Base-by-base conservation (phyloP, 2,329 filamentous ascomycete genomes). In the Fusarium haematococcum region DNA sequence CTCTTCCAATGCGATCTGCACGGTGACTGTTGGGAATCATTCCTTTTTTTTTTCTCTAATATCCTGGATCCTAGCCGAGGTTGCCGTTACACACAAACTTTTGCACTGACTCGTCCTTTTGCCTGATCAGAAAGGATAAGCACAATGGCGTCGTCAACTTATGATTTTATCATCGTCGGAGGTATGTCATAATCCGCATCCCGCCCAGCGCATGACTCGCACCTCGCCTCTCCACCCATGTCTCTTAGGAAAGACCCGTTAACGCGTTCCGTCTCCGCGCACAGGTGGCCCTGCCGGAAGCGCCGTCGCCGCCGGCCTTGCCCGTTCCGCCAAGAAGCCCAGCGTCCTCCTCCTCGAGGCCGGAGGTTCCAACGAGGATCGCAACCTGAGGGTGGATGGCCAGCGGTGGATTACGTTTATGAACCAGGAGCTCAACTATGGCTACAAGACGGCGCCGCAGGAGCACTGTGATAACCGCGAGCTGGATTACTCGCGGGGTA, bases 331-430 rank as follows among this genome's bases (percentile, higher is more conserved):
- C 0, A 83, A 84, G 39, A 83, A 81, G 10, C 91, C 90, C 0
- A 84, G 79, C 0, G 86, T 93, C 2, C 85, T 92, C 2, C 84
- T 93, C 1, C 80, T 93, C 3, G 91, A 93, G 80, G 91, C 90
- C 2, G 91, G 91, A 13, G 81, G 84, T 2, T 58, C 74, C 9
- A 88, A 90, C 57, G 84, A 86, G 2, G 85, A 88, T 67, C 81
- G 79, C 6, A 79, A 83, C 10, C 81, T 87, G 10, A 86, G 87
- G 3, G 84, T 88, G 14, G 85, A 86, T 57, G 88, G 85, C n/a
- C 85, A 92, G 74, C 86, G 90, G 56, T 93, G 87, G 79, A 75
- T 83, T 2, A 88, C 88, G 0, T 87, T 88, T 45, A 80, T 83
- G 70, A 85, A 88, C 41, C 63, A 80, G 7, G 82, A 85, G 10